These are phyloP conservation scores for Phtheirospermum japonicum DNA, from an alignment of 257 asterid genomes.

Conservation along the genomic window DNA sequence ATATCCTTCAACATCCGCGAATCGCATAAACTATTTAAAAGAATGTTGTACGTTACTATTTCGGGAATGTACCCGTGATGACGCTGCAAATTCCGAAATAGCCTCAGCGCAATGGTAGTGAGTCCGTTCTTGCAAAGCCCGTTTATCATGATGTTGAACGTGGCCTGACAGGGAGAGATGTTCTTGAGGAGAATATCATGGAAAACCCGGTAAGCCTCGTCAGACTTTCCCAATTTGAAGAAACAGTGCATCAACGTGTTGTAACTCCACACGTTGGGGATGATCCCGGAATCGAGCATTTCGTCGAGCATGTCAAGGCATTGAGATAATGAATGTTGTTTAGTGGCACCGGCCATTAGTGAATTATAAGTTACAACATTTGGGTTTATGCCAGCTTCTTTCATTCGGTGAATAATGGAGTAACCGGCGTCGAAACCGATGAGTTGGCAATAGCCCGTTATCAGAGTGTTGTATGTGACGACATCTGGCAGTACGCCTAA, in stretches of 20 bases:
- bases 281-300: conserved; percentile 56
- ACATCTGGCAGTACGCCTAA: conserved; percentile 75
- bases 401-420: conserved; percentile 57
- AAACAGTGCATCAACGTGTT: conserved; percentile 79
- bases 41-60: conserved; percentile 73
- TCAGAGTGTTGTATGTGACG: conserved; percentile 79
- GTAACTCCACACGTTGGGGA: conserved; percentile 82
- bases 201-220: conserved; percentile 67
- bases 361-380: conserved; percentile 76
- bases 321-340: conserved; percentile 38
- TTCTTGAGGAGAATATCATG: conserved; percentile 50
- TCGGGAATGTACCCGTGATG: conserved; percentile 51
- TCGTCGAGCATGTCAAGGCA: conserved; percentile 66
- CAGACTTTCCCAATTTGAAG: conserved; percentile 59
- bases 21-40: conserved; percentile 61
- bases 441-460: conserved; percentile 65
- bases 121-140: conserved; percentile 78
- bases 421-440: conserved; percentile 71
- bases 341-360: conserved; percentile 70
- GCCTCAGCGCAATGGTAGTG: conserved; percentile 50
- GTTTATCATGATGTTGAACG: conserved; percentile 64
- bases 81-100: conserved; percentile 54
- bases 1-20: conserved; percentile 47
- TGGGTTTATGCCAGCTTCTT: conserved; percentile 72
- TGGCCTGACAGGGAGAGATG: conserved; percentile 48